Evolutionary conservation across 1,139 yeast species (phyloP).

Genomic region (Yamadazyma oceani): DNA sequence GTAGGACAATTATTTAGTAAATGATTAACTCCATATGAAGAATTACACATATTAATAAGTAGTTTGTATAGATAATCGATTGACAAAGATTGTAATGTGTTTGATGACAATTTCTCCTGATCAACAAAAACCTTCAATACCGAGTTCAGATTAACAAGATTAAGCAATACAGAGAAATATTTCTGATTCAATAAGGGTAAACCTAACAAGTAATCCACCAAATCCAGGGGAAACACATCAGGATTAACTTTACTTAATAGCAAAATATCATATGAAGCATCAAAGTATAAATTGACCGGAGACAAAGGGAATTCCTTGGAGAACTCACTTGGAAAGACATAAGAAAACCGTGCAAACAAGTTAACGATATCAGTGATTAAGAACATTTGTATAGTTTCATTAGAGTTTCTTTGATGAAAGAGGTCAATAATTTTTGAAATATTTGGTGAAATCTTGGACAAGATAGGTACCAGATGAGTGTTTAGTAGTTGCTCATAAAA

Average conservation of each 20-base stretch:
- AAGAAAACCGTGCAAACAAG: slow-evolving; percentile 20
- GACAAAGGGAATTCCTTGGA: slow-evolving; percentile 4
- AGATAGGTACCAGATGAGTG: slow-evolving; percentile 1
- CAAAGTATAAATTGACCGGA: slow-evolving; percentile 10
- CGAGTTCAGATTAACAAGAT: slow-evolving; percentile 21
- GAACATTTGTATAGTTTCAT: slow-evolving; percentile 16
- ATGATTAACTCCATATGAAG: slow-evolving; percentile 24
- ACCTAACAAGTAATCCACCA: slow-evolving; percentile 19
- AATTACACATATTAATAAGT: slow-evolving; percentile 23
- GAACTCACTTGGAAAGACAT: slow-evolving; percentile 10
- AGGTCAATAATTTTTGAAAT: slow-evolving; percentile 15
- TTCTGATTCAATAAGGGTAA: slow-evolving; percentile 22
- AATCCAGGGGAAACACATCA: slow-evolving; percentile 15
- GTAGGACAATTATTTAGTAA: slow-evolving; percentile 30
- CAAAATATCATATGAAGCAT: slow-evolving; percentile 21
- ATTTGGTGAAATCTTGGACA: slow-evolving; percentile 12
- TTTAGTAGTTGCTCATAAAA: slow-evolving; percentile 27
- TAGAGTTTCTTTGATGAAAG: slow-evolving; percentile 12
- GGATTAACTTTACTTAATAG: slow-evolving; percentile 28
- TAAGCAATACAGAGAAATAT: slow-evolving; percentile 32
- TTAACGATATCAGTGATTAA: slow-evolving; percentile 20
- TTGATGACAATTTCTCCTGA: slow-evolving; percentile 18
- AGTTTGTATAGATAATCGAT: slow-evolving; percentile 26
- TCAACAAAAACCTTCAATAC: slow-evolving; percentile 21
- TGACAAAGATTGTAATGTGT: slow-evolving; percentile 23